Evolutionary conservation across 192 early-diverging fungal genomes (phyloP), one percentile per base, ranked within the genome.

Genomic region (Diversispora eburnea): DNA sequence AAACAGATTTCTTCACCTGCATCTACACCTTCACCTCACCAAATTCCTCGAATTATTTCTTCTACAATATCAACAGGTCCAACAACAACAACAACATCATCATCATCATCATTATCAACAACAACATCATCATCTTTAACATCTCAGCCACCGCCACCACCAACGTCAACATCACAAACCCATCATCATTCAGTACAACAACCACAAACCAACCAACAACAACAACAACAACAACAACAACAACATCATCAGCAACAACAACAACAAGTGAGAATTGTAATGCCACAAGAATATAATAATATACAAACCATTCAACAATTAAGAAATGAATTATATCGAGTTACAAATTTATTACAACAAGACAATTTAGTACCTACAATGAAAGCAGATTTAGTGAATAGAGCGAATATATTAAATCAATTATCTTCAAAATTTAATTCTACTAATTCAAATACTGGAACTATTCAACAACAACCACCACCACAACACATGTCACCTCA

Each of bases 1-100:
- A 33, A 33, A 33, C 61, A 63, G 17, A 61, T 39, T 10, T 33
- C 59, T 5, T 61, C 59, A 12, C 15, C 61, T 7, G 33, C 61
- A 63, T 43, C 61, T 6, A 42, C 61, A 17, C 42, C 61, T n/a
- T 63, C 61, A 43, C 61, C 61, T 42, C 25, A 63, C 17, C 13
- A 33, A 63, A 12, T 63, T 7, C 10, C 61, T 63, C 61, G 61
- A n/a, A 52, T 49, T 0, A 49, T 52, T 52, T 17, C 51, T 12
- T 4, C 9, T 12, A 52, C 51, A 17, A 52, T 52, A 17, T 17
- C 51, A 10, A 17, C 51, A 10, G 51, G 25, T 33, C 51, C 51
- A 4, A 10, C 9, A 0, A 52, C 51, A 3, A 52, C 17, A 8
- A 52, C 51, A 1, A 17, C 51, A 10, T 3, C 17, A 52, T 17